phyloP scores from a whole-genome alignment of 1,139 yeast genomes.

The Kodamaea derodonti region DNA sequence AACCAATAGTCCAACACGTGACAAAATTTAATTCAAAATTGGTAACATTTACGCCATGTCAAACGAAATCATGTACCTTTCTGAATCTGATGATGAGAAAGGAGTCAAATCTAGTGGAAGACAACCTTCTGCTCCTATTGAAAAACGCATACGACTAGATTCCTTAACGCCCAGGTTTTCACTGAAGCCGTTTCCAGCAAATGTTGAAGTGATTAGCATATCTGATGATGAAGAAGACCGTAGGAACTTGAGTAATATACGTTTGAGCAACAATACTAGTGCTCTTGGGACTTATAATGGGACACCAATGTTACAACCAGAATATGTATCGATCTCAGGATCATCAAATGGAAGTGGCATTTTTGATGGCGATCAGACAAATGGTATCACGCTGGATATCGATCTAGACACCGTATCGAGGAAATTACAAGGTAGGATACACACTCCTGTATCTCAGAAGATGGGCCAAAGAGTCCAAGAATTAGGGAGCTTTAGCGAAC shows the following conservation, averaged over 20 bases:
- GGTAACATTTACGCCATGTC: slow-evolving; percentile 1
- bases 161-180: slow-evolving; percentile 1
- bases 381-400: not conserved
- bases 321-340: not conserved
- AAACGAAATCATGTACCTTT: slow-evolving; percentile 2
- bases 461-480: too few relatives aligned
- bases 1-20: too few relatives aligned
- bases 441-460: too few relatives aligned
- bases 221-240: slow-evolving; percentile 8
- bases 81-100: slow-evolving; percentile 3
- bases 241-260: not conserved
- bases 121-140: not conserved
- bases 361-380: not conserved
- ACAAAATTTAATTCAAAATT: not conserved
- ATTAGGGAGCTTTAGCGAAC: too few relatives aligned
- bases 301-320: not conserved
- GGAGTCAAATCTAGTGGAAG: not conserved
- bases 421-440: too few relatives aligned
- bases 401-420: too few relatives aligned
- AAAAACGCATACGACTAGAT: slow-evolving; percentile 1
- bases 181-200: slow-evolving; percentile 1
- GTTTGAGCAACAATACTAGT: not conserved
- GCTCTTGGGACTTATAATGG: not conserved
- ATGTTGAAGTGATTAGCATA: slow-evolving; percentile 8
- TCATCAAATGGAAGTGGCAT: not conserved